Conservation (phyloP, 1,284 basidiomycete genomes). For the Heterobasidion parviporum region DNA sequence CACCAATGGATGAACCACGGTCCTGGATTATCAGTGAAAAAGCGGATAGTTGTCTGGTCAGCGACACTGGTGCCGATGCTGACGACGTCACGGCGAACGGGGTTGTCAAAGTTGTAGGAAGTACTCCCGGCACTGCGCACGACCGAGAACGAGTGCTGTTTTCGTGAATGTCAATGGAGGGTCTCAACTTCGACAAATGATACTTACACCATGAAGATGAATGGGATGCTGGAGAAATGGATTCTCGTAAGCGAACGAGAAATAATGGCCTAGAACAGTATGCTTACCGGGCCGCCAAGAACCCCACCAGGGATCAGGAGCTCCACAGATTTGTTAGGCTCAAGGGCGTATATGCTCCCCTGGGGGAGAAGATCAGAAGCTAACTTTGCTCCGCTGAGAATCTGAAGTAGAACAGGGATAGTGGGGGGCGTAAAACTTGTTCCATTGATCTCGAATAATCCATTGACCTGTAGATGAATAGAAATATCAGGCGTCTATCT, state of each 20-base stretch:
- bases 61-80: conserved; percentile 13
- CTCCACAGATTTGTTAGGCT: conserved; percentile 24
- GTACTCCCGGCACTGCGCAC: conserved; percentile 15
- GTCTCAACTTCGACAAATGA: not conserved
- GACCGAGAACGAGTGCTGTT: conserved; percentile 20
- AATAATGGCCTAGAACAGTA: not conserved
- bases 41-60: conserved; percentile 21
- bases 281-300: conserved; percentile 10
- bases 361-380: conserved; percentile 21
- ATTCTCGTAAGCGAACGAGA: conserved; percentile 7
- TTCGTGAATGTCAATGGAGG: not conserved
- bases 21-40: conserved; percentile 35
- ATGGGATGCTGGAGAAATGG: not conserved
- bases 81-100: conserved; percentile 21
- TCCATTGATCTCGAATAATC: conserved; percentile 18
- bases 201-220: not conserved
- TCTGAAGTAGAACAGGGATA: conserved; percentile 15
- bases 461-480: not conserved
- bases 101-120: conserved; percentile 30
- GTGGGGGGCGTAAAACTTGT: conserved; percentile 16
- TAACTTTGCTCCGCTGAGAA: conserved; percentile 17
- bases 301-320: conserved; percentile 21
- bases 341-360: conserved; percentile 21
- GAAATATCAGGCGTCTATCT: not conserved
- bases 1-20: conserved; percentile 25